Base-by-base conservation (phyloP, 805 yeast species). In the Ogataea neopini region DNA sequence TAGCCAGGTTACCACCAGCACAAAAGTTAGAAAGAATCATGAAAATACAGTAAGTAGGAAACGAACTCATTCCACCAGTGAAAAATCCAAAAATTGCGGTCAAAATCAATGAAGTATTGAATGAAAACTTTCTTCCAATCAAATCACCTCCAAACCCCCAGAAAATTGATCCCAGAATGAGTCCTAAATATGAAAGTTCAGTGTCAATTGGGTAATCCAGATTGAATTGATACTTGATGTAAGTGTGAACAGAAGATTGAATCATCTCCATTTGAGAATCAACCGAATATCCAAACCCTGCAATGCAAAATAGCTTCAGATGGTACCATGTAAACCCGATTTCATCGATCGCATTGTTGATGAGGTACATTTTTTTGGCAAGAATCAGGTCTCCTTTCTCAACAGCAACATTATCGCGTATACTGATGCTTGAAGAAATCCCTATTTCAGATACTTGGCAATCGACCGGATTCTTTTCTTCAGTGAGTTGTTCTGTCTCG, bases 81-180 rank as follows among this genome's bases (percentile, higher is more conserved):
- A 77, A 60, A 46, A 78, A 72, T 14, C 75, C 67, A 56, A 77
- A 76, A 3, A 73, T 50, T 2, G 79, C 72, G 14, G 77, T 64
- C n/a, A 76, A 54, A 32, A 77, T 60, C 44, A 79, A 60, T 13
- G 79, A 71, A 5, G 63, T 44, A 53, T 75, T 75, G 63, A 77
- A 77, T 3, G 80, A 79, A 9, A 68, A 52, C 54, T 69, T 71
- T 47, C 82, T 64, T n/a, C 81, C 82, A 36, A 77, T 74, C 30
- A 76, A 56, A 60, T 77, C 81, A n/a, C 76, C 77, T 33, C 71
- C 67, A 45, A 75, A 67, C 6, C 82, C 82, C 81, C 82, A 79
- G 50, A 75, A 63, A n/a, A 73, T 47, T 2, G 79, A 75, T 8
- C 84, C 84, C 30, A 63, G 53, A 14, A 79, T 64, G 52, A 77